Evolutionary conservation across 2,329 filamentous ascomycete genomes (phyloP), one percentile per base, ranked within the genome.

Genomic region (Aspergillus glaucus): DNA sequence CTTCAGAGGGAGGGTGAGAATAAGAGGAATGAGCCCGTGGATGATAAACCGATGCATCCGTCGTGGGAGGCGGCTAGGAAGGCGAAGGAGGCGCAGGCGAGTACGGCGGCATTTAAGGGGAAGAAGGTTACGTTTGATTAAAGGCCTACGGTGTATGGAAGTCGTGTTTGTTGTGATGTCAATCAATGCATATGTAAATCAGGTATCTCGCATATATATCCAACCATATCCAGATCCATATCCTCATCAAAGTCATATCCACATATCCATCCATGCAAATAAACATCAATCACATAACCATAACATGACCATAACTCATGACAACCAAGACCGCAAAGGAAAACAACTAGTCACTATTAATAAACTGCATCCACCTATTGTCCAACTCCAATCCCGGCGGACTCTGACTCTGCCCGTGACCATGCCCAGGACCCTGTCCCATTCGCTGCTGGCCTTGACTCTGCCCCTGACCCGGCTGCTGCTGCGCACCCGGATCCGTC

Each of bases 121-220:
- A 84, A 79, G 71, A 84, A 83, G 69, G 75, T 84, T 44, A 75
- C 75, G 6, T 85, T 85, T 66, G 79, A 83, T 63, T 84, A 67
- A 15, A 15, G 55, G 7, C 28, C 2, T 32, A 9, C 28, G 21
- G 4, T 3, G 21, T 21, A 21, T 21, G 4, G 21, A 21, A 4
- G 21, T 21, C 22, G 22, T 22, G 4, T 22, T 22, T 22, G 4
- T 22, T 22, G 6, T 22, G 22, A 22, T 22, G 22, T 30, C 9
- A 30, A 30, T 26, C 37, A 41, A 15, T 30, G 10, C 10, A 30
- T 30, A 30, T 30, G 3, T 2, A 30, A 12, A 30, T 12, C 26
- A 30, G 26, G 26, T 30, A 30, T 30, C 26, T 30, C 26, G 26
- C 26, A 30, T 12, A 30, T 28, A 28, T 30, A 30, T 28, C 26